Base-by-base conservation (phyloP, 202 grass and related monocot genomes). In the Schoenoplectus tabernaemontani region DNA sequence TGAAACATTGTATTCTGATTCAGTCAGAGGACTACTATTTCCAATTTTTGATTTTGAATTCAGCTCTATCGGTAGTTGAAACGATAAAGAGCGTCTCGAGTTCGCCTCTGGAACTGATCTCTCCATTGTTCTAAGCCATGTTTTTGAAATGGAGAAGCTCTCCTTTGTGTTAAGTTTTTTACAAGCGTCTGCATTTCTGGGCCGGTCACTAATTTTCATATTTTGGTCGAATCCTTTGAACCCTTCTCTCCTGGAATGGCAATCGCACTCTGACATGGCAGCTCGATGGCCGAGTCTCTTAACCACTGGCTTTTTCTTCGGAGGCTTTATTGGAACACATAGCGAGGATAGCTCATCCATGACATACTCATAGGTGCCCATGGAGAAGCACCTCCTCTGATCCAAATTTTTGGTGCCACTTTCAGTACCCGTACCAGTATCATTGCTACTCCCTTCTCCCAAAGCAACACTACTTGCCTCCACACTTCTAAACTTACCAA, bases 341-440 rank as follows among this genome's bases (percentile, higher is more conserved):
- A 96, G 79, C 42, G 78, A 61, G 22, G 82, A 85, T 16, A 23
- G 83, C 10, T 93, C 88, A 61, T 93, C 91, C 88, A 91, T 91
- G 23, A 93, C 94, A 83, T 97, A 97, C 87, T 97, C 89, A 71
- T 92, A 97, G 22, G 87, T 86, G 1, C 94, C 94, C 94, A 93
- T 97, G 24, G 94, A 93, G 77, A 83, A 97, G 66, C 94, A 97
- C 48, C 94, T 90, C 34, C 94, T 85, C 63, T 91, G 85, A 73
- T 90, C 87, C 79, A 91, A 85, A 3, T 87, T 82, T 1, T 53
- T 50, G 65, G 51, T 74, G 67, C 57, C 70, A n/a, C 37, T 64
- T 53, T 67, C 36, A 9, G 41, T 81, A 34, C 30, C 43, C 0
- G 36, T 48, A 4, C 64, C 82, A 23, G 72, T 85, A 12, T 33